Conservation (phyloP, 306 rosid genomes). For the Glycyrrhiza uralensis region DNA sequence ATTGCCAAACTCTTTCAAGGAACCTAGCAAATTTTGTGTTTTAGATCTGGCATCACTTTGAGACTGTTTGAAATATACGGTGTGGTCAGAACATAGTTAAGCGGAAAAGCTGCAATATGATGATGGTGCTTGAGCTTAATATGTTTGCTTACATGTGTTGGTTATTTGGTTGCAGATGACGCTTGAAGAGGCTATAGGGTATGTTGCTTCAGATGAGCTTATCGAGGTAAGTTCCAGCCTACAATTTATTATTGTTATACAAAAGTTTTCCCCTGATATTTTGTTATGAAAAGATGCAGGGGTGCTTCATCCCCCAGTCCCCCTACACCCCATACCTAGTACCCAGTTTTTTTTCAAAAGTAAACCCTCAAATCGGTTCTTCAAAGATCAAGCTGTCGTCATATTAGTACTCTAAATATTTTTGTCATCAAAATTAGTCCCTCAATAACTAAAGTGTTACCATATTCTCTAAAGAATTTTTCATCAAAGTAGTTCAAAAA, state of each 20-base stretch:
- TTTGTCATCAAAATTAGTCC: not conserved
- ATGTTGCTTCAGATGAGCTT: constrained; percentile 94
- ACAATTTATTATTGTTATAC: not conserved
- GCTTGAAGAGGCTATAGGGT: constrained; percentile 97
- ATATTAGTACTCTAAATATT: not conserved
- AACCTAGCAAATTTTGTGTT: constrained; percentile 1
- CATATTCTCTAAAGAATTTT: not conserved
- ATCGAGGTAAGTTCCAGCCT: constrained; percentile 64
- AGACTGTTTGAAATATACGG: not conserved
- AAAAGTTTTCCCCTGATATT: not conserved
- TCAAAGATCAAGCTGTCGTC: not conserved
- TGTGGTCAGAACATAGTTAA: not conserved
- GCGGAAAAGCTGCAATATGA: not conserved
- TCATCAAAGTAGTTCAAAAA: not conserved
- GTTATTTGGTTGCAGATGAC: constrained; percentile 65
- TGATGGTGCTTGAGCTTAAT: not conserved
- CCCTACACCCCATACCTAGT: not conserved
- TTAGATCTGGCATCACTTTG: constrained; percentile 13
- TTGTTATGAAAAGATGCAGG: not conserved
- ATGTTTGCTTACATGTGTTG: constrained; percentile 24
- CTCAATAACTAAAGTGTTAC: not conserved
- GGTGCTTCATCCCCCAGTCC: not conserved
- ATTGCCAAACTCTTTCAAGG: not conserved
- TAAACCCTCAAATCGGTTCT: not conserved
- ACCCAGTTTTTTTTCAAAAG: not conserved